Base-by-base conservation (phyloP, 768 basidiomycete species). In the Boletus tomentosulus region DNA sequence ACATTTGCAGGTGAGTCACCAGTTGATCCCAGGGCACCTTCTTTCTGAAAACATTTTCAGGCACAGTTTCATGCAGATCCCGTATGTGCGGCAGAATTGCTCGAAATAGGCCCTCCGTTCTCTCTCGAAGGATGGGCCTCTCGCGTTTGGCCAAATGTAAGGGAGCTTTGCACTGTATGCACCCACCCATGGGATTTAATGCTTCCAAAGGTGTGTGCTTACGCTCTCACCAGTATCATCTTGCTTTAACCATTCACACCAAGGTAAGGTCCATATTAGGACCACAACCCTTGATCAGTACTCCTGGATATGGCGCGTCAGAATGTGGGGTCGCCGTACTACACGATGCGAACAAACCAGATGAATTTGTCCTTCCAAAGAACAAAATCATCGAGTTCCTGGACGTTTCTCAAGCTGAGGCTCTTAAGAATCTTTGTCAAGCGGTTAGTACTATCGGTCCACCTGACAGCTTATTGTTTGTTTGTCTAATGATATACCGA, bases 11-110 rank as follows among this genome's bases (percentile, higher is more conserved):
- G 19, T 19, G 19, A 19, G 19, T 19, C 19, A 19, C 19, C 19
- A 19, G 19, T 19, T 19, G 19, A 19, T 19, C 19, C 19, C 19
- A 19, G 19, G 19, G 19, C 19, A 19, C 19, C 19, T 27, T 27
- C 27, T 48, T 24, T 35, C 45, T 50, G 1, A 56, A 41, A 4
- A 8, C 1, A 1, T 9, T 46, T 19, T 6, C 15, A 19, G 19
- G 19, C 43, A 24, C 43, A 54, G 0, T 42, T 67, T 4, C 35
- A 28, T 8, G 51, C 62, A 9, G 24, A 61, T 34, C 61, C 61
- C 0, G 45, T 41, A 11, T 57, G 63, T 7, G 66, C 63, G 15
- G 48, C 53, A 6, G 66, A 67, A 19, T 48, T 63, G 6, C 28
- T 19, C 13, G 50, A 45, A 9, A 59, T 66, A 1, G 64, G 59